Base-by-base conservation (phyloP, 1,284 basidiomycete genomes). In the Moesziomyces aphidis region DNA sequence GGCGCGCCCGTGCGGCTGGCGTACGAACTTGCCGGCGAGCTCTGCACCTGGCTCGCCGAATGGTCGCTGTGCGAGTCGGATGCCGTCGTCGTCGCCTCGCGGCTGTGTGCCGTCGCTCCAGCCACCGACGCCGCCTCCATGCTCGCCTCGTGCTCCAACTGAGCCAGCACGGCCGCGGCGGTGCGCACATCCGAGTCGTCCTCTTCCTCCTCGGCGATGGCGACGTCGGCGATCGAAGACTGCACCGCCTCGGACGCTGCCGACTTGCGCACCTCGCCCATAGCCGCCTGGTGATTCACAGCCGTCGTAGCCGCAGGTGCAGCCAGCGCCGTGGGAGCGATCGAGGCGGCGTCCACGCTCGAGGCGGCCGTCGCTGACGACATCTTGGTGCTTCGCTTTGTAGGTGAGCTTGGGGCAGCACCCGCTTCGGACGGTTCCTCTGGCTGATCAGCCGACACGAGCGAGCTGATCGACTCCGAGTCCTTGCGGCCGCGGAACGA, bases 401-500 rank as follows among this genome's bases (percentile, higher is more conserved):
- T 50, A 15, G 67, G 61, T 13, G 61, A 61, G 17, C 39, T 50
- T 23, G 59, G 42, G 7, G 39, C 59, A 2, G 44, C 46, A 46
- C 53, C 65, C 5, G 55, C 60, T 28, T 19, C 53, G 21, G 34
- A 47, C 22, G 26, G 63, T 19, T 71, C 73, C n/a, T 62, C 56
- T 1, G 43, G 57, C 50, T 63, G 57, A 2, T 70, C 67, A 2
- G 61, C 50, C 5, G 62, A 73, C 23, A 72, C 42, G 47, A 69
- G 60, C 42, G 77, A 81, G 21, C 51, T 54, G 53, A 78, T 68
- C 47, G 79, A 81, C 43, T 71, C 78, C 2, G 80, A 82, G 43
- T 82, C 80, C 49, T 75, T 73, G 11, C 80, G 66, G 15, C 80
- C 80, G 7, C 80, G 72, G 66, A 76, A 82, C 21, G 80, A 82